Base-by-base conservation (phyloP, 495 filamentous ascomycete species). In the Xylaria intraflava region DNA sequence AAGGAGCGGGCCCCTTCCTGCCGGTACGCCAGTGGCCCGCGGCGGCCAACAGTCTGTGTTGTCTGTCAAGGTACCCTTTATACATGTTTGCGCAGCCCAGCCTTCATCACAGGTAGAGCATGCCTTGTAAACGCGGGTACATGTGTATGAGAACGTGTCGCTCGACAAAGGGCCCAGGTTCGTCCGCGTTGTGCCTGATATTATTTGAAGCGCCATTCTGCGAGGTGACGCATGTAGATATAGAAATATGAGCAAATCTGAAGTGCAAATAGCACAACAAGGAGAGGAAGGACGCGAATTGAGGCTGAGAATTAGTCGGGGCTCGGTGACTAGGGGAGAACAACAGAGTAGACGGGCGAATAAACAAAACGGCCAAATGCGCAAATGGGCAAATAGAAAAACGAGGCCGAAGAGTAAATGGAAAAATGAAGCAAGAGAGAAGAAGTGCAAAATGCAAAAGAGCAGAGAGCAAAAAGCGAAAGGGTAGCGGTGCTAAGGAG, bases 11-110 rank as follows among this genome's bases (percentile, higher is more conserved):
- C 20, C 36, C 17, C 30, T 24, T 10, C 33, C 43, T 12, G 19
- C 5, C 11, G 52, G 43, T 9, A 55, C 52, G 12, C 14, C 20
- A 6, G 26, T 10, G 1, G 65, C 50, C 6, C 52, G 61, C 14
- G 62, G 19, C 14, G 68, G 68, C 66, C 68, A 70, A 46, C 68
- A 70, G 3, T 35, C 24, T n/a, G 47, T 44, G 41, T 55, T 52
- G 27, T 69, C 68, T 11, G 43, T 42, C 20, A 55, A 36, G 14
- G 33, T 4, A 17, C 45, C 52, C 12, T 16, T 11, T 0, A 46
- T 39, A 22, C 67, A 69, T 2, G 50, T 58, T 45, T 68, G 65
- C 0, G 53, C 63, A 14, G 35, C 33, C 57, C 55, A 69, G n/a
- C 51, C 67, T 2, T 53, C 39, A 26, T 57, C 42, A 26, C 58